These are phyloP conservation scores for Diplodia corticola DNA, from an alignment of 2,329 filamentous ascomycete species.

Conservation along the genomic window DNA sequence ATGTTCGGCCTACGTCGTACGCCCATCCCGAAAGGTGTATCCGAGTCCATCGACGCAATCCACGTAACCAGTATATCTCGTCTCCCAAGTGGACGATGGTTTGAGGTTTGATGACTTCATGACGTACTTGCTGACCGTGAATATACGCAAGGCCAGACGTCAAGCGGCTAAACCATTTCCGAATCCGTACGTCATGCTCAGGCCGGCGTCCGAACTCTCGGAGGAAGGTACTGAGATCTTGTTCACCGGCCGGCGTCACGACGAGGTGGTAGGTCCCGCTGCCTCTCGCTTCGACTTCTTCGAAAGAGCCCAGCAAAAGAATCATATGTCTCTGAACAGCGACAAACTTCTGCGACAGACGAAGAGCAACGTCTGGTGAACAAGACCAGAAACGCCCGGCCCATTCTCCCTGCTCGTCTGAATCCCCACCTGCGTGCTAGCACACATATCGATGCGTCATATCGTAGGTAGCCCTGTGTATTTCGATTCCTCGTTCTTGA, in stretches of 20 bases:
- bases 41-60: no score
- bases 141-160: not conserved
- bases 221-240: not conserved
- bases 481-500: no score
- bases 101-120: constrained; percentile 4
- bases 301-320: not conserved
- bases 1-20: no score
- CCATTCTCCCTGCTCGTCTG: no score
- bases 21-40: no score
- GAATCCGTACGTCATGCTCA: not conserved
- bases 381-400: no score
- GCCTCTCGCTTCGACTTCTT: not conserved
- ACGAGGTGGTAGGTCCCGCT: not conserved
- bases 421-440: no score
- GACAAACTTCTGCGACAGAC: no score
- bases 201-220: not conserved
- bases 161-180: not conserved
- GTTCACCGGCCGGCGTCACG: not conserved
- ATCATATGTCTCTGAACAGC: not conserved
- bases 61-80: no score
- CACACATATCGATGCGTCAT: no score
- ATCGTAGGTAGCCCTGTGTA: no score
- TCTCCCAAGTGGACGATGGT: not conserved
- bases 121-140: not conserved
- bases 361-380: no score